phyloP scores from a whole-genome alignment of 768 basidiomycete genomes.

The Mycena olivaceomarginata region DNA sequence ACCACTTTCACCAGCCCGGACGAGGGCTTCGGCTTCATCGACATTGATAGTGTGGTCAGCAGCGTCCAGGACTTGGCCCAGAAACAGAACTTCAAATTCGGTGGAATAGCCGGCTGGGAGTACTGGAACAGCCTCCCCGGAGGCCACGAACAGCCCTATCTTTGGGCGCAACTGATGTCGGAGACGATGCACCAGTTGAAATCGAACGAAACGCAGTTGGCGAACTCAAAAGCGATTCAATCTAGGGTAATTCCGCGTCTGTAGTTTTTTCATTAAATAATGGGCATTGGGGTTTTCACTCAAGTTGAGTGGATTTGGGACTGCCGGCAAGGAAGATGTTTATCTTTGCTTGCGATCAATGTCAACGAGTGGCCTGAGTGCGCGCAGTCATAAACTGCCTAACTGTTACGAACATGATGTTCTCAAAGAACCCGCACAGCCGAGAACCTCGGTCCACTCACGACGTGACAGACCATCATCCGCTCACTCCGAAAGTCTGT shows the following conservation, averaged over 20 bases:
- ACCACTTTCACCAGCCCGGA: slow-evolving; percentile 38
- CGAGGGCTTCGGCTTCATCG: slow-evolving; percentile 32
- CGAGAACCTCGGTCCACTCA: slow-evolving; percentile 1
- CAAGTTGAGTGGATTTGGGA: too few relatives aligned
- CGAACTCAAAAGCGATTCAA: slow-evolving; percentile 1
- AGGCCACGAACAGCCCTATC: slow-evolving; percentile 26
- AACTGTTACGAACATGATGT: slow-evolving; percentile 36
- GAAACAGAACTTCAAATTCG: slow-evolving; percentile 39
- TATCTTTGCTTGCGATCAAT: not conserved
- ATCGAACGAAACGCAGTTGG: slow-evolving; percentile 27
- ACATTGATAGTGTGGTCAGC: slow-evolving; percentile 28
- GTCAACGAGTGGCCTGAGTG: not conserved
- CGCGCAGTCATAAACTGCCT: not conserved
- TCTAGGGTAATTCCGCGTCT: slow-evolving; percentile 12
- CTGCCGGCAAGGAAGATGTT: slow-evolving; percentile 31
- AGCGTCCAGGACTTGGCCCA: slow-evolving; percentile 15
- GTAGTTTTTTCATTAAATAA: not conserved
- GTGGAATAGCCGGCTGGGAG: slow-evolving; percentile 43
- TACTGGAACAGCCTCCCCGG: slow-evolving; percentile 38
- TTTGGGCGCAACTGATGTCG: slow-evolving; percentile 38
- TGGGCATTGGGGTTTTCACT: slow-evolving; percentile 1
- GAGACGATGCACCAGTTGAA: slow-evolving; percentile 15
- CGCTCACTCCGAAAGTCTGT: not conserved
- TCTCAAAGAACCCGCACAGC: slow-evolving; percentile 15
- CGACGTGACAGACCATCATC: slow-evolving; percentile 30